Evolutionary conservation across 2,329 filamentous ascomycete species (phyloP), one percentile per base, ranked within the genome.

Genomic region (Epichloe festucae): DNA sequence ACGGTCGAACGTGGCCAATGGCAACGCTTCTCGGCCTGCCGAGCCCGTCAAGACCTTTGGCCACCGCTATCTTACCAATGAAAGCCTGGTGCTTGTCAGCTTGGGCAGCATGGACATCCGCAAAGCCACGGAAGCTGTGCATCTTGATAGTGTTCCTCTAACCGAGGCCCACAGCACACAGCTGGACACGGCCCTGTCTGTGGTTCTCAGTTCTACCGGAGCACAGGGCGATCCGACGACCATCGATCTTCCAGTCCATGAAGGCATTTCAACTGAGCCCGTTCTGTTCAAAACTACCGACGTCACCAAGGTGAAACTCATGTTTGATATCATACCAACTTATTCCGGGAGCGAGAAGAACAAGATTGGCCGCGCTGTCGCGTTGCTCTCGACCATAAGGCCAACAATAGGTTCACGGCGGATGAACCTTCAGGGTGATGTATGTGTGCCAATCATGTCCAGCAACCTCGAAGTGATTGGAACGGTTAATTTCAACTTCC

Each of bases 21-120:
- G 45, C 23, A 55, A 40, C 50, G 59, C 65, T 19, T 66, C 74
- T 5, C 75, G 81, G 48, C 70, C 76, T 6, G 73, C 82, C 2
- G 89, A 96, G 56, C 85, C 90, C 5, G 79, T 97, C 57, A 97
- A 97, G 69, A 87, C 89, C 1, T 98, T 97, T 67, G 93, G 93
- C 52, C 93, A 98, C 73, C 82, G 91, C 50, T 98, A 97, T 68
- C 77, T 98, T 48, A 94, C 82, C 17, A 81, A 94, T 49, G 84
- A 95, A 61, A 87, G 87, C 56, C 83, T 98, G 73, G 80, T 98
- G 4, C 75, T 97, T 47, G 90, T 98, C 60, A 96, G 89, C 61
- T 73, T 98, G 8, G 93, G 93, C 0, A 91, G 88, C 0, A 95
- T 96, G 87, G 93, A 98, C 63, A 87, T 87, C 70, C 81, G 89